Percentiles rank a stretch among this genome's conserved stretches.
phyloP scores from a whole-genome alignment of 257 asterid species.

The Solanum gracilifrons region DNA sequence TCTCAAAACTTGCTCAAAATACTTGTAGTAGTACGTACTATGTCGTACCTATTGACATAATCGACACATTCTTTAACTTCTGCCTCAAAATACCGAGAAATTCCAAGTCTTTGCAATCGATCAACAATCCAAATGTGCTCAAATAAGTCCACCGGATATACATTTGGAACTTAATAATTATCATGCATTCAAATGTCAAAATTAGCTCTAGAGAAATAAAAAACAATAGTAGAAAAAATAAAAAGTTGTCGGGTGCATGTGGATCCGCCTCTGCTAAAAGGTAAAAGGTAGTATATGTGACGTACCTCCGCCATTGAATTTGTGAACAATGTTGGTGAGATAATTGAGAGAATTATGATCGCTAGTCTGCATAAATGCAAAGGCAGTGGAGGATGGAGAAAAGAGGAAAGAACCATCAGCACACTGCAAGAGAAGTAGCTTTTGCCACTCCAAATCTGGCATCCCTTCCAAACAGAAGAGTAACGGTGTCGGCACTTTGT shows the following conservation, averaged over 20 bases:
- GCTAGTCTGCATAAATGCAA: constrained; percentile 57
- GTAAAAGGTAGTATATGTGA: not conserved
- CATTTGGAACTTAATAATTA: constrained; percentile 48
- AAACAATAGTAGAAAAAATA: too few relatives aligned
- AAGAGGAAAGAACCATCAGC: constrained; percentile 75
- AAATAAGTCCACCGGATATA: constrained; percentile 86
- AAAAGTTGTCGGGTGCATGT: too few relatives aligned
- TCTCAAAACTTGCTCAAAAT: too few relatives aligned
- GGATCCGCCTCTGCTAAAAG: too few relatives aligned
- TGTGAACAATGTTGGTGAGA: constrained; percentile 27
- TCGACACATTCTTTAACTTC: constrained; percentile 51
- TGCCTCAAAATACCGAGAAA: constrained; percentile 45
- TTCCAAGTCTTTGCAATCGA: constrained; percentile 63
- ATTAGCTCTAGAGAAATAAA: too few relatives aligned
- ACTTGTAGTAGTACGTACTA: too few relatives aligned
- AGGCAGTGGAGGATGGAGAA: constrained; percentile 90
- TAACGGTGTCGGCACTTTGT: constrained; percentile 62
- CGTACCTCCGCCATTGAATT: constrained; percentile 35
- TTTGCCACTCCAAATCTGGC: constrained; percentile 57
- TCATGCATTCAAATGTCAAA: too few relatives aligned
- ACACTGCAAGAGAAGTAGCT: constrained; percentile 43
- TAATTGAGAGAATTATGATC: constrained; percentile 53
- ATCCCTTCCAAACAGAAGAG: constrained; percentile 89
- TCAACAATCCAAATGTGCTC: constrained; percentile 82
- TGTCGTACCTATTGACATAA: constrained; percentile 49